A percentile compares a stretch with the other conserved stretches of the same genome.
Conservation (phyloP, 805 yeast genomes). For the Candida suzukii region DNA sequence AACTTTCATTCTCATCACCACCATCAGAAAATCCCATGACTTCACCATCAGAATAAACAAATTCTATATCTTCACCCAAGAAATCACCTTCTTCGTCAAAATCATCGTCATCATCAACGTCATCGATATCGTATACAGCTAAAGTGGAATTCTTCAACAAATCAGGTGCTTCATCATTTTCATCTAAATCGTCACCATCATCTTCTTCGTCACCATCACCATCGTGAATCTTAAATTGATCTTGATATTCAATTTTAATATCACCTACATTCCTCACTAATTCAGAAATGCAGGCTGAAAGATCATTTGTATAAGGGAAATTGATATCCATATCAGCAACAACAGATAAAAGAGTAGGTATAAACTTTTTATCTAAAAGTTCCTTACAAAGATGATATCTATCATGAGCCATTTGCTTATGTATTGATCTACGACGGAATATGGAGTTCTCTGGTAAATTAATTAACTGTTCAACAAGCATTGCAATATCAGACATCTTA, state of each 20-base stretch:
- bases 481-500: constrained; percentile 46
- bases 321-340: constrained; percentile 67
- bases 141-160: constrained; percentile 81
- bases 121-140: constrained; percentile 89
- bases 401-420: constrained; percentile 43
- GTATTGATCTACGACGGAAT: constrained; percentile 5
- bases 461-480: constrained; percentile 34
- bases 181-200: constrained; percentile 49
- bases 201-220: constrained; percentile 50
- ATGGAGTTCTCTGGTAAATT: constrained; percentile 34
- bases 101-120: constrained; percentile 32
- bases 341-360: constrained; percentile 48
- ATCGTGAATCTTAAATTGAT: constrained; percentile 43
- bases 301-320: constrained; percentile 55
- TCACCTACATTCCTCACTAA: constrained; percentile 53
- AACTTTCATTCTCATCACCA: constrained; percentile 12
- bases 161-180: constrained; percentile 71
- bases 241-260: constrained; percentile 49
- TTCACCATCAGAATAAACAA: constrained; percentile 20
- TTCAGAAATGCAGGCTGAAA: constrained; percentile 51
- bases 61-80: constrained; percentile 26
- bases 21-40: constrained; percentile 8
- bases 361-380: constrained; percentile 61
- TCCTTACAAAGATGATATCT: constrained; percentile 56
- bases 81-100: constrained; percentile 22